Evolutionary conservation across 2,329 filamentous ascomycete species (phyloP), one percentile per base, ranked within the genome.

Genomic region (Ophiostoma pallidulum): DNA sequence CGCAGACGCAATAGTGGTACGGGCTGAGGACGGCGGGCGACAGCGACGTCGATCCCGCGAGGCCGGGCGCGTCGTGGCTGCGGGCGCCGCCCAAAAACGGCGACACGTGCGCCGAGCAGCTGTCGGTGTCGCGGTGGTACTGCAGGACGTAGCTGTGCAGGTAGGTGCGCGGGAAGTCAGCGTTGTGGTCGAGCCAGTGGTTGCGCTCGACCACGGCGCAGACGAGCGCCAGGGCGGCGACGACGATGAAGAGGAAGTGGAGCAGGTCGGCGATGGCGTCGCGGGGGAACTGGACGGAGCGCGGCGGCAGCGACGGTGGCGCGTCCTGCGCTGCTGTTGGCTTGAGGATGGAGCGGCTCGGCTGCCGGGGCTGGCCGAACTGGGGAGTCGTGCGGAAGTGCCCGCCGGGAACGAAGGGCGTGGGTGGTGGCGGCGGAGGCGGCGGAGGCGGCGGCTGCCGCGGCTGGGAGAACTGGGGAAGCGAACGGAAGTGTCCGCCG

Each of bases 161-260:
- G 16, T 49, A 49, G 8, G 35, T n/a, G 24, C 40, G 45, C 8
- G 50, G 41, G 2, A 22, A 20, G 20, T 43, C 46, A 43, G 40
- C 48, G 39, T 52, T 52, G 40, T 40, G 32, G 46, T 54, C 48
- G 19, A 52, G 37, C 52, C 52, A 54, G 22, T 52, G 14, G 10
- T 16, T 10, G 31, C 52, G 50, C 38, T 54, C 52, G 9, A 2
- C 4, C 4, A 49, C 14, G 37, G 47, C 41, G 19, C 32, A 19
- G 8, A 18, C 4, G 33, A 45, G 8, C 4, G 37, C 41, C 4
- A 41, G 2, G 18, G 22, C 12, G 4, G 41, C 13, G 12, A 18
- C 4, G 22, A 41, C 1, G 31, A 41, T 2, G 24, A 20, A 8
- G 9, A 32, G 10, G 6, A 26, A 14, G 16, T 41, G 4, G 3